Evolutionary conservation across 768 basidiomycete species (phyloP).

Genomic region (Hysterangium stoloniferum): DNA sequence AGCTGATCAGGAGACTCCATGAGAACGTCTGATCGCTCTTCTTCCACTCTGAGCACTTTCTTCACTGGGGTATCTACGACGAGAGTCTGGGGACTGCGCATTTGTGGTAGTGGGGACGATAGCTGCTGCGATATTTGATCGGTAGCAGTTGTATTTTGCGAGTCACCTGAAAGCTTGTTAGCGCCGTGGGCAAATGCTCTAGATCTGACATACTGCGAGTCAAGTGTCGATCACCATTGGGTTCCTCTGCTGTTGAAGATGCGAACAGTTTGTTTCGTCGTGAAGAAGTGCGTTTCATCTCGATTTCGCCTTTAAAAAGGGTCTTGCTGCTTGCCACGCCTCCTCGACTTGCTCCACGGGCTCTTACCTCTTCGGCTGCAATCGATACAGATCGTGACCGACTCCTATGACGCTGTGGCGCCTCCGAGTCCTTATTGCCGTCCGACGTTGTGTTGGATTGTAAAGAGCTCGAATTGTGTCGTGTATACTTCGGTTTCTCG

Average conservation of each 20-base stretch:
- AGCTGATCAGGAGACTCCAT: background rate
- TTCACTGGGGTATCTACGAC: conserved; percentile 8
- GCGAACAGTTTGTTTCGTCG: conserved; percentile 1
- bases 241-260: background rate
- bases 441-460: background rate
- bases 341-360: conserved; percentile 4
- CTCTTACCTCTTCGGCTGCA: conserved; percentile 7
- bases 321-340: conserved; percentile 9
- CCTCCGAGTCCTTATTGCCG: background rate
- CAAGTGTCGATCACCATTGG: background rate
- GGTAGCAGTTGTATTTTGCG: background rate
- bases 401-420: background rate
- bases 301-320: conserved; percentile 6
- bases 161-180: background rate
- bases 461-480: background rate
- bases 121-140: background rate
- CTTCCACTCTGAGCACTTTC: background rate
- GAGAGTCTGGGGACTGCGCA: background rate
- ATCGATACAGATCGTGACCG: conserved; percentile 9
- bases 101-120: background rate
- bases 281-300: conserved; percentile 8
- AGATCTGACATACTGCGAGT: background rate
- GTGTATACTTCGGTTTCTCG: background rate
- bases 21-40: background rate
- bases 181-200: background rate